Conservation (phyloP, 1,284 basidiomycete genomes). For the Schizopora paradoxa region DNA sequence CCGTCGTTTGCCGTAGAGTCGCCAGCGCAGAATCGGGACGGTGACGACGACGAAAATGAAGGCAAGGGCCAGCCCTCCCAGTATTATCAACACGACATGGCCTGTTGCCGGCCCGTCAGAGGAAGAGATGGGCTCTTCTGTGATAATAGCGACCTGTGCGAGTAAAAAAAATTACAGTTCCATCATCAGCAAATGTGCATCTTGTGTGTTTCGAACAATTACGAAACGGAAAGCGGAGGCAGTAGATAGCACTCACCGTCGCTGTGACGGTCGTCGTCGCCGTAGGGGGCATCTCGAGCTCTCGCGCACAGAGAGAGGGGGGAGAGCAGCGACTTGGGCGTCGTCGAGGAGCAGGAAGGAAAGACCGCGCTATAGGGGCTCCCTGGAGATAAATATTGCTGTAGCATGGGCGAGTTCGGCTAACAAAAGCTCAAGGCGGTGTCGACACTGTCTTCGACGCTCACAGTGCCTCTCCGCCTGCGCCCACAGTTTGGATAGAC, state of each 20-base stretch:
- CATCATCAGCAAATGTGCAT: too few species aligned
- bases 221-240: not conserved
- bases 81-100: conserved; percentile 12
- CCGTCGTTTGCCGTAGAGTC: not conserved
- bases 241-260: not conserved
- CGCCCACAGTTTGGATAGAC: too few species aligned
- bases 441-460: too few species aligned
- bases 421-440: conserved; percentile 3
- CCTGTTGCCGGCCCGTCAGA: conserved; percentile 1
- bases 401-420: not conserved
- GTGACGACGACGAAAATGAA: conserved; percentile 11
- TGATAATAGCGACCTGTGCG: not conserved
- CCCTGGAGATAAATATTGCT: not conserved
- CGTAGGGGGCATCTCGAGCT: too few species aligned
- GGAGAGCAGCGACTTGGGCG: not conserved
- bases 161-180: not conserved
- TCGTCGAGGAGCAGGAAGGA: not conserved
- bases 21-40: conserved; percentile 12
- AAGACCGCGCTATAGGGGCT: too few species aligned
- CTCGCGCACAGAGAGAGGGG: not conserved
- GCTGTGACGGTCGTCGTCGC: not conserved
- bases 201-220: not conserved
- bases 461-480: too few species aligned
- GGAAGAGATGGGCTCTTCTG: not conserved
- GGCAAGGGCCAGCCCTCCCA: conserved; percentile 11